phyloP scores from a whole-genome alignment of 2,329 filamentous ascomycete genomes.

The Neopestalotiopsis sp. region DNA sequence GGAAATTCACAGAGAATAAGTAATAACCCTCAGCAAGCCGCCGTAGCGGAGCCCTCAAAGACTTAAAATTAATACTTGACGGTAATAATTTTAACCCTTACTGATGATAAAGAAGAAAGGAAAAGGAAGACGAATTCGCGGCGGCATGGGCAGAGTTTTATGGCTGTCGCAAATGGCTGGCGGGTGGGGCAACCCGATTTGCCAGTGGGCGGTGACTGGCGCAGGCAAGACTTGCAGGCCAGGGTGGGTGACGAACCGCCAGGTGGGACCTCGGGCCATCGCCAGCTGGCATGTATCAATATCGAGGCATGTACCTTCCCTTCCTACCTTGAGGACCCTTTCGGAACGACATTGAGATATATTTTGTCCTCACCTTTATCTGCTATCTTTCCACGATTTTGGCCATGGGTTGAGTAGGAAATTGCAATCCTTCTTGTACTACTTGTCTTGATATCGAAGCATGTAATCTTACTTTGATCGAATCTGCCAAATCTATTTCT shows the following conservation, averaged over 20 bases:
- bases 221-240: background rate
- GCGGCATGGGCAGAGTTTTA: slow-evolving; percentile 24
- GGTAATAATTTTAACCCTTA: slow-evolving; percentile 42
- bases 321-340: background rate
- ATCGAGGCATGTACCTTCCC: too few relatives aligned
- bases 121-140: slow-evolving; percentile 22
- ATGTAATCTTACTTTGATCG: background rate
- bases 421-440: background rate
- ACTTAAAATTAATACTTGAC: slow-evolving; percentile 43
- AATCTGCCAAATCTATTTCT: background rate
- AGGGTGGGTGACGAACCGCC: slow-evolving; percentile 6
- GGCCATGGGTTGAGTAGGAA: too few relatives aligned
- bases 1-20: slow-evolving; percentile 38
- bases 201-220: slow-evolving; percentile 11
- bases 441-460: background rate
- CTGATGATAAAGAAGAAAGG: slow-evolving; percentile 42
- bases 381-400: background rate
- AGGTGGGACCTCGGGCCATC: background rate
- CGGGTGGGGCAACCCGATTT: slow-evolving; percentile 1
- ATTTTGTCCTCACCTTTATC: background rate
- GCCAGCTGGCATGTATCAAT: background rate
- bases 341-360: background rate
- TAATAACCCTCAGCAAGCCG: slow-evolving; percentile 43
- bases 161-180: background rate
- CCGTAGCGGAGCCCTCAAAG: slow-evolving; percentile 39